A percentile compares a stretch with the other conserved stretches of the same genome.
Evolutionary conservation across 257 asterid genomes (phyloP).

Genomic region (Penstemon eatonii): DNA sequence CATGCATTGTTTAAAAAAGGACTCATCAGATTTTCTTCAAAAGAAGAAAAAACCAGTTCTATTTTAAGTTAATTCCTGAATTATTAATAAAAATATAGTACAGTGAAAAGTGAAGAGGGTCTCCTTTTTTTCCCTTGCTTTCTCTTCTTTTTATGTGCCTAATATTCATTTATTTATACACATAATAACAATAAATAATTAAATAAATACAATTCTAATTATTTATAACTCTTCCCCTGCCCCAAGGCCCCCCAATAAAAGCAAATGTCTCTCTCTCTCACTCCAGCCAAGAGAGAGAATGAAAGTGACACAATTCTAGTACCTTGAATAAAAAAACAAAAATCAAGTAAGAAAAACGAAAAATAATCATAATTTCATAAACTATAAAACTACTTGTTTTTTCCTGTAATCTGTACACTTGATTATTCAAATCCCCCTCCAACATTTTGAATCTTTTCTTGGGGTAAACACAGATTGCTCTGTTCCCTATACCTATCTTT

Average conservation of each 20-base stretch:
- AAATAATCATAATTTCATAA: slow-evolving; percentile 27
- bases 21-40: slow-evolving; percentile 17
- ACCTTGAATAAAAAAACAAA: background rate
- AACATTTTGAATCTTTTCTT: slow-evolving; percentile 28
- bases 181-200: too few relatives aligned
- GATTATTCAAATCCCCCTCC: slow-evolving; percentile 40
- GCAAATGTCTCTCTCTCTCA: slow-evolving; percentile 20
- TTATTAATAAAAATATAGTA: background rate
- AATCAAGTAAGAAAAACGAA: background rate
- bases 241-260: slow-evolving; percentile 25
- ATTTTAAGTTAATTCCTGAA: slow-evolving; percentile 1
- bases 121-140: slow-evolving; percentile 35
- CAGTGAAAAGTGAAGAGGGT: slow-evolving; percentile 17
- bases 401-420: slow-evolving; percentile 43
- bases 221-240: slow-evolving; percentile 16
- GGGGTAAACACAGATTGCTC: slow-evolving; percentile 31
- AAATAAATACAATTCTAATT: background rate
- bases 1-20: slow-evolving; percentile 28
- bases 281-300: slow-evolving; percentile 7
- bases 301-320: slow-evolving; percentile 14
- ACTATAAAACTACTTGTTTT: slow-evolving; percentile 19
- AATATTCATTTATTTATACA: background rate
- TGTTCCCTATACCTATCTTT: slow-evolving; percentile 33
- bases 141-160: slow-evolving; percentile 46
- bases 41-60: slow-evolving; percentile 8